phyloP scores from a whole-genome alignment of 1,284 basidiomycete genomes.

The Crucibulum parvulum region DNA sequence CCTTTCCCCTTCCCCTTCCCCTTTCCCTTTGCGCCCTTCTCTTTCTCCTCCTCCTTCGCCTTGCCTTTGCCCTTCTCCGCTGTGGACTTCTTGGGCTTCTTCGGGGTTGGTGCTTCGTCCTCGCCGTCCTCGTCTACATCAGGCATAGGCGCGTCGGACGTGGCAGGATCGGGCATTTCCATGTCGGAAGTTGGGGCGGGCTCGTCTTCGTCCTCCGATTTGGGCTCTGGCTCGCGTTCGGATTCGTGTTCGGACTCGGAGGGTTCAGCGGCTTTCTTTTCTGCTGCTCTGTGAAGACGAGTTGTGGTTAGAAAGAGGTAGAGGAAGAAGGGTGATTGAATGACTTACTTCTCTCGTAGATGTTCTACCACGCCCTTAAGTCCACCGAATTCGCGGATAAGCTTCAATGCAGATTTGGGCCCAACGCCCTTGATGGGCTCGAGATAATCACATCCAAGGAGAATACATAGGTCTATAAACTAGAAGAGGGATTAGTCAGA shows the following conservation, averaged over 20 bases:
- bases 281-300: slow-evolving; percentile 47
- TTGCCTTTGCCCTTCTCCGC: slow-evolving; percentile 30
- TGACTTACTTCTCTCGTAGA: slow-evolving; percentile 77
- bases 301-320: neutral
- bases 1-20: slow-evolving; percentile 58
- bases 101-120: slow-evolving; percentile 24
- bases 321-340: neutral
- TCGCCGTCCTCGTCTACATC: slow-evolving; percentile 31
- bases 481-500: slow-evolving; percentile 32
- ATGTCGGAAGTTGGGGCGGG: slow-evolving; percentile 10
- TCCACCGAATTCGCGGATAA: slow-evolving; percentile 87
- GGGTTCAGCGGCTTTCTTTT: slow-evolving; percentile 58
- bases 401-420: slow-evolving; percentile 94
- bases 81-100: slow-evolving; percentile 22
- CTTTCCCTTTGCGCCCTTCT: slow-evolving; percentile 43
- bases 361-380: slow-evolving; percentile 86
- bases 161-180: slow-evolving; percentile 16
- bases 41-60: slow-evolving; percentile 43
- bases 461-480: slow-evolving; percentile 98
- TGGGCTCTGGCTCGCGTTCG: slow-evolving; percentile 23
- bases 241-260: slow-evolving; percentile 33
- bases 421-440: slow-evolving; percentile 97
- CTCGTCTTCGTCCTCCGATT: slow-evolving; percentile 36
- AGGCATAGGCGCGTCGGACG: slow-evolving; percentile 39
- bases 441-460: slow-evolving; percentile 98